A percentile compares a stretch with the other conserved stretches of the same genome.
Conservation (phyloP, 192 early-diverging fungal genomes). For the Gigaspora rosea region DNA sequence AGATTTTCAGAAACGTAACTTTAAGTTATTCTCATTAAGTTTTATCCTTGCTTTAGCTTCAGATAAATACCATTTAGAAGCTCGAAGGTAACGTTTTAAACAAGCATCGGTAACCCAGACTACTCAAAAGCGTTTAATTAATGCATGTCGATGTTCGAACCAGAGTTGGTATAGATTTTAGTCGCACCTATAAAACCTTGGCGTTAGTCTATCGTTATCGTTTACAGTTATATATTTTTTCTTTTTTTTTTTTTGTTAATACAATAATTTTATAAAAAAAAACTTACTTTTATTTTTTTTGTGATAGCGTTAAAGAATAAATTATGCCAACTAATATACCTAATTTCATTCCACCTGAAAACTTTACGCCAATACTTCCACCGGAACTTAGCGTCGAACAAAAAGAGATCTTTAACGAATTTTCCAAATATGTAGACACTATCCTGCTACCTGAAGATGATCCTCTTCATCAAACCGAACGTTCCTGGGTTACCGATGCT, state of each 20-base stretch:
- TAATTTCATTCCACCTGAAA: background rate
- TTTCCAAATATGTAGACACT: constrained; percentile 11
- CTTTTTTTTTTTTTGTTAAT: no score
- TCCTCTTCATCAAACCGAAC: background rate
- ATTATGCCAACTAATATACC: background rate
- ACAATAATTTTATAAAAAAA: no score
- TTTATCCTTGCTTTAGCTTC: constrained; percentile 66
- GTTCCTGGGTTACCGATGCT: constrained; percentile 40
- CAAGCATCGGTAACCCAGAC: constrained; percentile 51
- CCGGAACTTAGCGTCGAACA: constrained; percentile 8
- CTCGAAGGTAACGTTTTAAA: constrained; percentile 68
- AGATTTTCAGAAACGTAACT: constrained; percentile 6
- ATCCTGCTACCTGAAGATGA: constrained; percentile 16
- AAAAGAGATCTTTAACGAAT: constrained; percentile 10
- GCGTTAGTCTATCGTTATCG: no score
- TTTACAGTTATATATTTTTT: no score
- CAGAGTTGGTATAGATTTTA: no score
- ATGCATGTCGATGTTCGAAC: no score
- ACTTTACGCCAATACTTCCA: background rate
- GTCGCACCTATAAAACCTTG: no score
- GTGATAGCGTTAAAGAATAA: background rate
- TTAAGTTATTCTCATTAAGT: background rate
- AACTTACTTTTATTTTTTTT: no score
- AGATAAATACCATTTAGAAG: constrained; percentile 71
- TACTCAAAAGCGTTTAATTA: no score